Evolutionary conservation across 2,329 filamentous ascomycete genomes (phyloP).

Genomic region (Aspergillus fumigatus): DNA sequence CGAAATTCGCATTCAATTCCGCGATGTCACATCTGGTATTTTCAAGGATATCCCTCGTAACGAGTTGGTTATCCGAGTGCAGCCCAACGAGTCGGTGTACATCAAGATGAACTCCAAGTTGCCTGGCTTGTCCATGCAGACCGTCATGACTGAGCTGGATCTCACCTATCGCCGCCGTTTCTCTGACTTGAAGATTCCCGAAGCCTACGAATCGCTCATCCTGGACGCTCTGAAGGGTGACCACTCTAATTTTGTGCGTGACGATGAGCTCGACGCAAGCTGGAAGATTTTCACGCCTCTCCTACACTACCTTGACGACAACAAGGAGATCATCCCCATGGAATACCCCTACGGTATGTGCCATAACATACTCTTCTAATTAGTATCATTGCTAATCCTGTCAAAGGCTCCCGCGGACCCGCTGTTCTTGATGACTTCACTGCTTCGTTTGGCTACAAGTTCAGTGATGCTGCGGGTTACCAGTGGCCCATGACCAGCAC

Average conservation of each 20-base stretch:
- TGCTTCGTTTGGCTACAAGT: slow-evolving; percentile 96
- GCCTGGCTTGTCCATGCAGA: slow-evolving; percentile 98
- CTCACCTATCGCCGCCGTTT: slow-evolving; percentile 97
- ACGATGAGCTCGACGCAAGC: slow-evolving; percentile 93
- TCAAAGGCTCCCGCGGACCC: slow-evolving; percentile 84
- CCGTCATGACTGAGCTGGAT: slow-evolving; percentile 95
- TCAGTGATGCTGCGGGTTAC: slow-evolving; percentile 92
- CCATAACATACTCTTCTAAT: neutral
- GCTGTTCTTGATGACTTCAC: slow-evolving; percentile 98
- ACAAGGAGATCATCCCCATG: slow-evolving; percentile 99
- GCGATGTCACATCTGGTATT: slow-evolving; percentile 97
- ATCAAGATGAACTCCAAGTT: slow-evolving; percentile 99
- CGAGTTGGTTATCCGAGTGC: slow-evolving; percentile 97
- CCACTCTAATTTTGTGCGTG: slow-evolving; percentile 98
- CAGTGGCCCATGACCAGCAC: slow-evolving; percentile 79
- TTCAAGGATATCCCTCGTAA: slow-evolving; percentile 99
- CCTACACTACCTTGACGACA: slow-evolving; percentile 95
- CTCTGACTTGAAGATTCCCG: slow-evolving; percentile 98
- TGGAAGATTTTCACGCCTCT: slow-evolving; percentile 99
- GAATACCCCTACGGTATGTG: slow-evolving; percentile 94
- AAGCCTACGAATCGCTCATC: slow-evolving; percentile 97
- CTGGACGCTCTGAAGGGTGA: slow-evolving; percentile 97
- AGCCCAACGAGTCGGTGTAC: slow-evolving; percentile 99
- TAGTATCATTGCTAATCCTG: neutral
- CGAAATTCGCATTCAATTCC: slow-evolving; percentile 98